These are phyloP conservation scores for Calycina herbarum DNA, from an alignment of 2,329 filamentous ascomycete species.

Conservation along the genomic window DNA sequence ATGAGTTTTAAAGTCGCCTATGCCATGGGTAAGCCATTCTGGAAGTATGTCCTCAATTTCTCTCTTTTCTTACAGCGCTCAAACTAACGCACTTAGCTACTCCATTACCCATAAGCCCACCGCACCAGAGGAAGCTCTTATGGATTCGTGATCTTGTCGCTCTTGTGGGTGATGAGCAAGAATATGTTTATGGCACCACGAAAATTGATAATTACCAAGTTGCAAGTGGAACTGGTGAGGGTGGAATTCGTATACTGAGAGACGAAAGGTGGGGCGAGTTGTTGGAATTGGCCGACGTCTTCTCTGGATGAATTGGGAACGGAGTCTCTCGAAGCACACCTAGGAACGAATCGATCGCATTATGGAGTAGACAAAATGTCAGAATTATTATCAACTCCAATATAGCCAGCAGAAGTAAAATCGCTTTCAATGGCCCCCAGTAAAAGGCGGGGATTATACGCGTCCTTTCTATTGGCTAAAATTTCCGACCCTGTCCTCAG, in stretches of 20 bases:
- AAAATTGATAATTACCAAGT: conserved; percentile 41
- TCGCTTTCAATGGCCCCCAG: too few species aligned
- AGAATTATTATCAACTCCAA: too few species aligned
- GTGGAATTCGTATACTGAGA: conserved; percentile 38
- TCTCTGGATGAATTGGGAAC: conserved; percentile 27
- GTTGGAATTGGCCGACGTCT: conserved; percentile 33
- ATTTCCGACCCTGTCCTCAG: too few species aligned
- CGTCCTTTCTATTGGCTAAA: too few species aligned
- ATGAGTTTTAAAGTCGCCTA: conserved; percentile 40
- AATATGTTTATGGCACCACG: conserved; percentile 39
- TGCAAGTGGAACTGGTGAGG: conserved; percentile 33
- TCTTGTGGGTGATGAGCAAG: conserved; percentile 39
- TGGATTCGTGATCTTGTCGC: conserved; percentile 43
- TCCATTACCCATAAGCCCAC: conserved; percentile 43
- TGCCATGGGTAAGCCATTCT: conserved; percentile 46
- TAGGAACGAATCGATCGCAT: too few species aligned
- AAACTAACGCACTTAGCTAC: conserved; percentile 32
- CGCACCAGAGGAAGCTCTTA: conserved; percentile 36
- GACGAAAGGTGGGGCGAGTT: conserved; percentile 42
- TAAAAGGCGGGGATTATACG: too few species aligned
- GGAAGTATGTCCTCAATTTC: conserved; percentile 40
- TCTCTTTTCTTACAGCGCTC: background rate
- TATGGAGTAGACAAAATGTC: too few species aligned
- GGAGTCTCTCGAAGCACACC: too few species aligned
- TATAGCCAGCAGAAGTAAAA: too few species aligned